Evolutionary conservation across 2,329 filamentous ascomycete genomes (phyloP).

Genomic region (Fusarium austroafricanum): DNA sequence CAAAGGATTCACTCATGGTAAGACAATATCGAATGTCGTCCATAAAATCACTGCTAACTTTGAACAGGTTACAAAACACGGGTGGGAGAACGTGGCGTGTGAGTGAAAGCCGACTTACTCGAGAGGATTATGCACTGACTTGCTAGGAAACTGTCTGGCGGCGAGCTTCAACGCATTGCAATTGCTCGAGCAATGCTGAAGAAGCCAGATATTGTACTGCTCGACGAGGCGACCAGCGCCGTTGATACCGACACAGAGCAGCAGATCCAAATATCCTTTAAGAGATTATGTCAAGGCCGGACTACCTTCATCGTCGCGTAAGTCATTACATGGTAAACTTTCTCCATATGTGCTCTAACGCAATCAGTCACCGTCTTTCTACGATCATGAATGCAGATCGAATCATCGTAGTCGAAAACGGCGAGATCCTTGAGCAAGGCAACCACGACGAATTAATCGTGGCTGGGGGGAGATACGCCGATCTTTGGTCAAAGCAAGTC

Average conservation of each 20-base stretch:
- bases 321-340: constrained; percentile 41
- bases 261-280: constrained; percentile 72
- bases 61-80: constrained; percentile 59
- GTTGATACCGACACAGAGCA: constrained; percentile 78
- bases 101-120: constrained; percentile 32
- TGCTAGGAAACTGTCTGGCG: constrained; percentile 69
- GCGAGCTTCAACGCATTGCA: constrained; percentile 74
- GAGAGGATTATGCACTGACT: constrained; percentile 34
- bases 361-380: constrained; percentile 70
- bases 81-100: constrained; percentile 64
- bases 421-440: constrained; percentile 72
- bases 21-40: neutral
- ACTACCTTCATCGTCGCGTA: constrained; percentile 76
- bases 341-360: constrained; percentile 11
- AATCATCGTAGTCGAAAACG: constrained; percentile 73
- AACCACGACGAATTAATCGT: constrained; percentile 69
- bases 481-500: constrained; percentile 73
- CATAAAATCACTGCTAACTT: constrained; percentile 19
- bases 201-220: constrained; percentile 77
- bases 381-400: constrained; percentile 77
- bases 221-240: constrained; percentile 84
- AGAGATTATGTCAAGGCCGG: constrained; percentile 67
- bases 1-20: constrained; percentile 63
- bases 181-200: constrained; percentile 80
- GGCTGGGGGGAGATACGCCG: constrained; percentile 70